These are phyloP conservation scores for Peronosclerospora sorghi DNA, from an alignment of 352 stramenopile genomes.

Conservation along the genomic window DNA sequence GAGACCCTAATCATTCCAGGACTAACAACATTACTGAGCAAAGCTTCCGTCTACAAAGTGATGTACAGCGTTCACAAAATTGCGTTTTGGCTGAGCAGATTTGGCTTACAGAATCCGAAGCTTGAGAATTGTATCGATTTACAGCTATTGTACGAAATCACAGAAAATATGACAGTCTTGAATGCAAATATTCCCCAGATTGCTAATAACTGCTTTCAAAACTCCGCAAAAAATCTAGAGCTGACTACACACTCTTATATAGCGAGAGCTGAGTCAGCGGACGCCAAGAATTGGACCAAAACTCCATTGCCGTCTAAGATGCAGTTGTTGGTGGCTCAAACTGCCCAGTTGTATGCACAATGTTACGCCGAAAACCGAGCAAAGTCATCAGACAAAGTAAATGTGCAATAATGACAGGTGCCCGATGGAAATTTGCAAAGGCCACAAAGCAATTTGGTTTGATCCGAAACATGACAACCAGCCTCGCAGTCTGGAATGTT, in stretches of 20 bases:
- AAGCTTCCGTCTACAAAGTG: slow-evolving; percentile 10
- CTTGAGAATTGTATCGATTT: slow-evolving; percentile 20
- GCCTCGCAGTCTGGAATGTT: slow-evolving; percentile 21
- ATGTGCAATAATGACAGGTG: slow-evolving; percentile 13
- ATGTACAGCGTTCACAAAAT: slow-evolving; percentile 13
- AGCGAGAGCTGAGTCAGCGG: not conserved
- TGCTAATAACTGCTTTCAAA: not conserved
- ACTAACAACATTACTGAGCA: slow-evolving; percentile 5
- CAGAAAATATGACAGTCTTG: slow-evolving; percentile 2
- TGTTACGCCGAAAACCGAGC: slow-evolving; percentile 1
- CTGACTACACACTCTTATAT: slow-evolving; percentile 12
- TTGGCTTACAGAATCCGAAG: slow-evolving; percentile 2
- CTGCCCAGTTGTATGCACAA: slow-evolving; percentile 7
- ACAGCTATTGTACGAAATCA: slow-evolving; percentile 18
- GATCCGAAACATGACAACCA: slow-evolving; percentile 11
- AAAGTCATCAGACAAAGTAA: not conserved
- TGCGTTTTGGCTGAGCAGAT: slow-evolving; percentile 10
- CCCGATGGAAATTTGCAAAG: slow-evolving; percentile 19
- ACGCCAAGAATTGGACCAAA: not conserved
- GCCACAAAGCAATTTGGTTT: slow-evolving; percentile 22
- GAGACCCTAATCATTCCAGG: slow-evolving; percentile 4
- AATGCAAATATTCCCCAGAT: slow-evolving; percentile 13
- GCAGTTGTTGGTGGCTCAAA: slow-evolving; percentile 5
- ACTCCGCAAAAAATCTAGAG: not conserved
- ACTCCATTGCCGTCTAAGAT: not conserved